These are phyloP conservation scores for Eutypa lata DNA, from an alignment of 2,329 filamentous ascomycete species.

Conservation along the genomic window DNA sequence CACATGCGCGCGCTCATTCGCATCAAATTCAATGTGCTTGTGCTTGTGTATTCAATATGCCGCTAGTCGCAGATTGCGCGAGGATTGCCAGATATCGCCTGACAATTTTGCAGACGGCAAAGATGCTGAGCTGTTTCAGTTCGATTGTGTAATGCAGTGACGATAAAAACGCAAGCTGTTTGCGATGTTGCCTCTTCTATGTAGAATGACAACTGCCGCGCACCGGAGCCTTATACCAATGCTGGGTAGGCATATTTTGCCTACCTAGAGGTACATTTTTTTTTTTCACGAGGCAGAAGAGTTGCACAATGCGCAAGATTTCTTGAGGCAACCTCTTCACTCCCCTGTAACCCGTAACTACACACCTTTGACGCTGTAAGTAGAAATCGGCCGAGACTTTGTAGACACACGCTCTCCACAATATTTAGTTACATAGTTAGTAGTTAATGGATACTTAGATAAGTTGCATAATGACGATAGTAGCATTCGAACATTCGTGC, in stretches of 20 bases:
- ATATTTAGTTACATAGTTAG: background rate
- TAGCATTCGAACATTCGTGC: background rate
- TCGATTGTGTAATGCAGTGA: background rate
- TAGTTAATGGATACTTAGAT: too few relatives aligned
- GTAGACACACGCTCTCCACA: background rate
- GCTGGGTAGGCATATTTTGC: too few relatives aligned
- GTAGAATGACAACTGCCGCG: too few relatives aligned
- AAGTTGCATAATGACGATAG: background rate
- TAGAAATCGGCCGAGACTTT: too few relatives aligned
- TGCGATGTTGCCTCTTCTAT: background rate
- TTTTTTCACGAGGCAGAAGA: too few relatives aligned
- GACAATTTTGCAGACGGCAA: background rate
- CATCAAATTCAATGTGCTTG: background rate
- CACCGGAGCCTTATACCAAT: too few relatives aligned
- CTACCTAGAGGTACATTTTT: too few relatives aligned
- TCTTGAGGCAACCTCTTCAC: too few relatives aligned
- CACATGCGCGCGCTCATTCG: too few relatives aligned
- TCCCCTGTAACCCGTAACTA: too few relatives aligned
- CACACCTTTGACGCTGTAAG: too few relatives aligned
- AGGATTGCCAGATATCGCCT: background rate
- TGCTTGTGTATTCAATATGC: background rate
- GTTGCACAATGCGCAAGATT: too few relatives aligned
- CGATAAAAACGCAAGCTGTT: background rate
- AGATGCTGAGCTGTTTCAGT: background rate
- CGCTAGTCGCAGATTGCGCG: background rate